Evolutionary conservation across 345 rosid species (phyloP).

Genomic region (Gossypium anomalum): DNA sequence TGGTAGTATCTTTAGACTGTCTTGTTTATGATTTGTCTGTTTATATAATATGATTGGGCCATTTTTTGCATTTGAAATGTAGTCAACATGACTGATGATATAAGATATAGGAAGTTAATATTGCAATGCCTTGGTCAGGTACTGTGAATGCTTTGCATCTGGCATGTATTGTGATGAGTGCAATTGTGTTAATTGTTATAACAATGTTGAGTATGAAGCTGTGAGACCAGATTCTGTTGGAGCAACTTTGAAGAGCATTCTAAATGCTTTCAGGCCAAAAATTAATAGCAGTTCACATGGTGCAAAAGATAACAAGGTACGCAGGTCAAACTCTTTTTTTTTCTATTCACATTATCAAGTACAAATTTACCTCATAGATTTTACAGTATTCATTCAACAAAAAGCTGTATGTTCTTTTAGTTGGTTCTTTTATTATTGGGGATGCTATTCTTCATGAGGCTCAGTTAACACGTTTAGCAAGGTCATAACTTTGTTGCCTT

Average conservation of each 20-base stretch:
- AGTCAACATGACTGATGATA: conserved; percentile 2
- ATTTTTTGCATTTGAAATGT: not conserved
- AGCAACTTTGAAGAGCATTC: conserved; percentile 92
- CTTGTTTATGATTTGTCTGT: not conserved
- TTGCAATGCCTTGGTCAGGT: conserved; percentile 44
- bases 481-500: not conserved
- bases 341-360: not conserved
- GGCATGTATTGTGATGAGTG: conserved; percentile 97
- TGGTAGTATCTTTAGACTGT: not conserved
- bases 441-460: not conserved
- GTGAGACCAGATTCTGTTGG: conserved; percentile 90
- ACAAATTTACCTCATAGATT: not conserved
- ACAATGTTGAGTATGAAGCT: conserved; percentile 90
- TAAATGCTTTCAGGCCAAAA: conserved; percentile 96
- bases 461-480: not conserved
- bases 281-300: conserved; percentile 97
- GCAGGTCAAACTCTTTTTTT: not conserved
- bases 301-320: conserved; percentile 65
- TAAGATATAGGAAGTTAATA: conserved; percentile 10
- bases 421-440: not conserved
- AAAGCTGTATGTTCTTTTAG: not conserved
- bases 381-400: not conserved
- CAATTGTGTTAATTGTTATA: conserved; percentile 88
- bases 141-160: conserved; percentile 97
- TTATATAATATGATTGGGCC: not conserved